Evolutionary conservation across 192 early-diverging fungal species (phyloP), one percentile per base, ranked within the genome.

Genomic region (Coemansia javaensis): DNA sequence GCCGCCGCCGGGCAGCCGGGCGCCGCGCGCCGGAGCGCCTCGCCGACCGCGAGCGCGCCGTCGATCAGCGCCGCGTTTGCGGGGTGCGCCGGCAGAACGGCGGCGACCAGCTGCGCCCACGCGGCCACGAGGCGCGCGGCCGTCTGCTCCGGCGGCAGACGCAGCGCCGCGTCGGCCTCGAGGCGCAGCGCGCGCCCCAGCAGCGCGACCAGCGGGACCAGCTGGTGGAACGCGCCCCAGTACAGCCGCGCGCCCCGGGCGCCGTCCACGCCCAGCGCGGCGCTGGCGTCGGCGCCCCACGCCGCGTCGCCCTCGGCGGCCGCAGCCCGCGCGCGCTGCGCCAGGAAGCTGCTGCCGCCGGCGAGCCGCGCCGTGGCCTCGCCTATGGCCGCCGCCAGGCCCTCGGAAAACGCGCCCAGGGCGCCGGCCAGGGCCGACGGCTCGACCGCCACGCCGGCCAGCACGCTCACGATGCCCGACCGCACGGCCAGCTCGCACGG

Each of bases 181-280:
- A 73, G 51, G 44, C 42, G 33, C n/a, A 72, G 17, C 23, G 47
- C 47, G 8, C 69, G 57, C 5, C 69, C 69, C 12, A 73, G 44
- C 2, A 73, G 53, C n/a, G 57, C 44, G 25, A 65, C 62, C 15
- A 73, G 32, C 12, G 69, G 56, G 18, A 45, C 31, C 2, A 60
- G 34, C 41, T 73, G 69, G 32, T 73, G 40, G 37, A 57, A 73
- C 9, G 43, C 30, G 16, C 69, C 69, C 69, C 69, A 73, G 41
- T 56, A 65, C 38, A 73, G 35, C 16, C 53, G 44, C 13, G 36
- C 45, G n/a, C 20, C 44, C 22, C 37, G 42, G 21, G 52, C 36
- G 6, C 41, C 27, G 34, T 34, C 18, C 31, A 66, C 36, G 5
- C 69, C 69, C 30, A 73, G 45, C 8, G 63, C 69, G 7, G 21